phyloP scores from a whole-genome alignment of 345 rosid species.

The Linum trigynum region DNA sequence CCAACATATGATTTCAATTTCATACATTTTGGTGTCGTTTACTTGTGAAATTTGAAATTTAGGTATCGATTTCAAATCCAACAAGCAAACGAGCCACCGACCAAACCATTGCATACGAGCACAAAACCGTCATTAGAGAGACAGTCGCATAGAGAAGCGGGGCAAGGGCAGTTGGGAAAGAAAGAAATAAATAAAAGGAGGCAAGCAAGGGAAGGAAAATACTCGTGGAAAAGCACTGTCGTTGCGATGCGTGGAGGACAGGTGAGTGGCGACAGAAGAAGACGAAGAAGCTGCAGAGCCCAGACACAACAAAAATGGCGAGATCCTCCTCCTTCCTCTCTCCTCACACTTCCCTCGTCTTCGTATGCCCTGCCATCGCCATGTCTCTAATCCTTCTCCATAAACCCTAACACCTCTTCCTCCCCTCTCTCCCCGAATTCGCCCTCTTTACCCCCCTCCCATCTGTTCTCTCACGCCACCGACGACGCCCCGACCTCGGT shows the following conservation, averaged over 20 bases:
- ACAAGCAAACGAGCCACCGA: too few relatives aligned
- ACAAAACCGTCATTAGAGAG: slow-evolving; percentile 16
- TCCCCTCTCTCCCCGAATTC: not conserved
- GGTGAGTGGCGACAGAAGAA: slow-evolving; percentile 29
- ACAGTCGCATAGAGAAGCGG: not conserved
- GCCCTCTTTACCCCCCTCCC: not conserved
- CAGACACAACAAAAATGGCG: slow-evolving; percentile 22
- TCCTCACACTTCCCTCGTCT: slow-evolving; percentile 6
- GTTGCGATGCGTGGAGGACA: slow-evolving; percentile 44
- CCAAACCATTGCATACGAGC: not conserved
- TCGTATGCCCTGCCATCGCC: slow-evolving; percentile 12
- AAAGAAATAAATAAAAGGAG: too few relatives aligned
- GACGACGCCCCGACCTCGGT: not conserved
- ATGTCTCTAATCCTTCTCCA: slow-evolving; percentile 9
- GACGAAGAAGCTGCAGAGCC: not conserved
- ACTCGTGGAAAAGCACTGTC: slow-evolving; percentile 41
- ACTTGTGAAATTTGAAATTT: too few relatives aligned
- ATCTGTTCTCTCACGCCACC: slow-evolving; percentile 12
- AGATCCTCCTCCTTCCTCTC: slow-evolving; percentile 14
- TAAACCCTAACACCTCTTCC: not conserved
- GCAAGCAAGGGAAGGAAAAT: slow-evolving; percentile 18
- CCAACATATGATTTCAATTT: too few relatives aligned
- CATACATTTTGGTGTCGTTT: too few relatives aligned
- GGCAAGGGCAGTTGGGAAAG: not conserved
- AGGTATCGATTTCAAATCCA: too few relatives aligned